Percentiles rank a stretch among this genome's conserved stretches.
Conservation (phyloP, 768 basidiomycete genomes). For the Kwoniella sp. region DNA sequence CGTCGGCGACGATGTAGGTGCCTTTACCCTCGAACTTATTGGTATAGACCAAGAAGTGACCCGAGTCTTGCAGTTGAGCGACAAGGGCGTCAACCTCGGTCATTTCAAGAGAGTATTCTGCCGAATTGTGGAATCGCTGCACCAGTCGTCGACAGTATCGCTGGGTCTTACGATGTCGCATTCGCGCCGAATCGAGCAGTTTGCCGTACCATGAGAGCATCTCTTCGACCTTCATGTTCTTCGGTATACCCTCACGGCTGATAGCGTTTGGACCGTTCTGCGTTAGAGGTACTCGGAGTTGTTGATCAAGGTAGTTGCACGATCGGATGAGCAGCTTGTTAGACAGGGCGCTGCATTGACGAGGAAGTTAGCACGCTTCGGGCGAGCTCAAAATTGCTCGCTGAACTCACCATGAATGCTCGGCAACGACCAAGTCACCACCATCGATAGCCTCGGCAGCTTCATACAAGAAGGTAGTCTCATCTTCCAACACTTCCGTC, state of each 20-base stretch:
- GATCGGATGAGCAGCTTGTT: conserved; percentile 91
- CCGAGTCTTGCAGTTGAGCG: conserved; percentile 72
- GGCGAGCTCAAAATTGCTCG: too few relatives aligned
- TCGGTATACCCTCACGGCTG: conserved; percentile 7
- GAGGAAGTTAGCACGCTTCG: background rate
- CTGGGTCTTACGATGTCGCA: conserved; percentile 90
- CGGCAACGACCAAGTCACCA: conserved; percentile 87
- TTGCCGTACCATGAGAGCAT: conserved; percentile 87
- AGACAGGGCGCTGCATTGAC: conserved; percentile 70
- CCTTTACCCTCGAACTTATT: conserved; percentile 83
- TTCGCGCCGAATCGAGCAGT: conserved; percentile 85
- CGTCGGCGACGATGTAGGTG: conserved; percentile 83
- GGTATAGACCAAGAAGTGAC: conserved; percentile 93
- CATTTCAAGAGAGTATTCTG: conserved; percentile 46
- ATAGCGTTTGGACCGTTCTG: background rate
- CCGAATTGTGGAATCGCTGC: conserved; percentile 74
- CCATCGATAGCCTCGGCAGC: conserved; percentile 84
- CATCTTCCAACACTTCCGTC: conserved; percentile 94
- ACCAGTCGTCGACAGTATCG: conserved; percentile 68
- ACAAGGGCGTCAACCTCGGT: conserved; percentile 57
- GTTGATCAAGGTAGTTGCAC: conserved; percentile 90
- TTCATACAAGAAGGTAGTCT: conserved; percentile 92
- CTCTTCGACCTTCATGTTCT: conserved; percentile 74
- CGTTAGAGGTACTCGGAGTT: conserved; percentile 64
- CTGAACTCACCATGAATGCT: conserved; percentile 80